Evolutionary conservation across 148 eudicot genomes (phyloP).

Genomic region (Gaultheria prostrata): DNA sequence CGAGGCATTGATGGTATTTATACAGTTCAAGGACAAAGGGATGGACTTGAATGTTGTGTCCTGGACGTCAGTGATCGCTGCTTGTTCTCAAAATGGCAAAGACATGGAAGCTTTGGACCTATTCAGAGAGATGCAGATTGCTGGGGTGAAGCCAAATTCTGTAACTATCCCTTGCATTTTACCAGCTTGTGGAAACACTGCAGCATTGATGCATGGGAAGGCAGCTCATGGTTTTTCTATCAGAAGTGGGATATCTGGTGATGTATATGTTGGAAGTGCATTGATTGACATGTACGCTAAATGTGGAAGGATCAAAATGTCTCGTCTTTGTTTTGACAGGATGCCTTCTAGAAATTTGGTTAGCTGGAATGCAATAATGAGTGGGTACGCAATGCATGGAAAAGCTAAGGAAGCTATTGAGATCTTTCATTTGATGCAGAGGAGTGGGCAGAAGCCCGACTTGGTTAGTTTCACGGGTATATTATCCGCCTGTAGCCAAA

Average conservation of each 20-base stretch:
- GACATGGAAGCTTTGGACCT: constrained; percentile 64
- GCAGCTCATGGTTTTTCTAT: constrained; percentile 63
- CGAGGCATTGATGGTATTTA: constrained; percentile 42
- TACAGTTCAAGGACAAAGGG: constrained; percentile 36
- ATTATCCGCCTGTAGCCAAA: constrained; percentile 61
- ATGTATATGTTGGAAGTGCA: constrained; percentile 55
- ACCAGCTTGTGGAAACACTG: constrained; percentile 68
- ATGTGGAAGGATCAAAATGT: constrained; percentile 51
- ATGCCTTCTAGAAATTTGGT: constrained; percentile 48
- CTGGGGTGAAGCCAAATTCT: constrained; percentile 55
- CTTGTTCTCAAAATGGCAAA: constrained; percentile 64
- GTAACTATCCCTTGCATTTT: constrained; percentile 66
- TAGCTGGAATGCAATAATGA: constrained; percentile 57
- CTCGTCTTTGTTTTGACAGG: constrained; percentile 47
- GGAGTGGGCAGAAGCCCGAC: constrained; percentile 48
- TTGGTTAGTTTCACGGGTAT: constrained; percentile 46
- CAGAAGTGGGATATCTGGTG: constrained; percentile 33
- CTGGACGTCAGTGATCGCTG: constrained; percentile 64
- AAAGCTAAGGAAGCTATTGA: constrained; percentile 46
- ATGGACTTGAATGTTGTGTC: constrained; percentile 58
- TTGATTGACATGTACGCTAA: constrained; percentile 69
- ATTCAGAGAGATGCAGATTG: constrained; percentile 56
- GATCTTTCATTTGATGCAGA: constrained; percentile 48
- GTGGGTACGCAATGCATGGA: constrained; percentile 71
- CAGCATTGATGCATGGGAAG: constrained; percentile 62